Evolutionary conservation across 805 yeast species (phyloP), one percentile per base, ranked within the genome.

Genomic region (Starmera pachycereana): DNA sequence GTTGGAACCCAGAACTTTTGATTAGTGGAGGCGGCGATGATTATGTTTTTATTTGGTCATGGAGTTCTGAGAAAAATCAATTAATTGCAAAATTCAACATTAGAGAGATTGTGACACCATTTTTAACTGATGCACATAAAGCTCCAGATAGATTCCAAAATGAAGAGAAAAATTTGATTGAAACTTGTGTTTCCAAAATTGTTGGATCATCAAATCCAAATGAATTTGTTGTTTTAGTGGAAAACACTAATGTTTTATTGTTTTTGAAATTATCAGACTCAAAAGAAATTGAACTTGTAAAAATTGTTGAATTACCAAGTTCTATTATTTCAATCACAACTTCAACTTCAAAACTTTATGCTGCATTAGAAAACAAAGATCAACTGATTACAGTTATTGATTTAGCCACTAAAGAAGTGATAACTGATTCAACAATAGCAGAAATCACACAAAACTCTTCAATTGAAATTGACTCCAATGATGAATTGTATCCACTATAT

Each of bases 11-110:
- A 4, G 54, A 64, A 18, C 52, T 74, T 14, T 65, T 92, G 39
- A 59, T 89, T 19, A 81, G 92, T 54, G 97, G 81, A 4, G 98
- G 99, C 30, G 99, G 98, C 48, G 98, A 92, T 56, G 76, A 74
- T 39, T 76, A 60, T 48, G 53, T 92, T 11, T 67, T 73, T 44
- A 56, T 77, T 14, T 90, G 97, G 97, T 69, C 84, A 45, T 88
- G 97, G 95, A 58, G 57, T 39, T 54, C 61, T 12, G 63, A 66
- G 22, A 54, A 66, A 13, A 75, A 74, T 30, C 57, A 62, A 40
- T 62, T 72, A 42, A 43, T 82, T 4, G 64, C 67, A 27, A 67
- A 68, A 39, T 65, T 80, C 35, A 69, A 75, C 18, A 61, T 81
- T 19, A 62, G 69, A 25, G 63, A 66, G 0, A 41, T 64, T 14